phyloP scores from a whole-genome alignment of 768 basidiomycete species.

The Trametes coccinea region DNA sequence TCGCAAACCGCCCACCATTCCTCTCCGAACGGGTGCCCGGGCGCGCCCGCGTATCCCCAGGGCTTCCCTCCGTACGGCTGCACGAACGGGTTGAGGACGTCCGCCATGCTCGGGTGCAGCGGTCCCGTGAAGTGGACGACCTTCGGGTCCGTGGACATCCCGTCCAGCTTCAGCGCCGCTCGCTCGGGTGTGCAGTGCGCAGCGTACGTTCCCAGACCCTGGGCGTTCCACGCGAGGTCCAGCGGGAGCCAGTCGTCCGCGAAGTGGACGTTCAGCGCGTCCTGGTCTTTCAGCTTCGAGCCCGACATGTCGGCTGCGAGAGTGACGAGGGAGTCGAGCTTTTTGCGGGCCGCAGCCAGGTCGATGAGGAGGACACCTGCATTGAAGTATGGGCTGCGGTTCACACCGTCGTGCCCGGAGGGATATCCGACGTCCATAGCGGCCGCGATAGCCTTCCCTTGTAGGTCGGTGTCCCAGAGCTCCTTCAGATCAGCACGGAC shows the following conservation, averaged over 20 bases:
- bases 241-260: constrained; percentile 43
- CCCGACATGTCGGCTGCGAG: constrained; percentile 31
- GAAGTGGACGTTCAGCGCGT: constrained; percentile 51
- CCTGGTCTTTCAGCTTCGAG: constrained; percentile 47
- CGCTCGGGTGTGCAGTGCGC: constrained; percentile 37
- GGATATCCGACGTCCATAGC: constrained; percentile 51
- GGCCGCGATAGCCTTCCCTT: constrained; percentile 45
- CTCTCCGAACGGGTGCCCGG: constrained; percentile 47
- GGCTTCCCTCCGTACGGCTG: constrained; percentile 57
- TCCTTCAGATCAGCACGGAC: constrained; percentile 41
- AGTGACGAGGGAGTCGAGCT: constrained; percentile 30
- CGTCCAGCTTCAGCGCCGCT: constrained; percentile 33
- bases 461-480: constrained; percentile 49
- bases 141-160: constrained; percentile 39
- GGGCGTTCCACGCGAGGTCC: constrained; percentile 52
- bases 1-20: constrained; percentile 50
- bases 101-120: constrained; percentile 45
- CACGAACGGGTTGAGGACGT: constrained; percentile 51
- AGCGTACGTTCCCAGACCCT: constrained; percentile 58
- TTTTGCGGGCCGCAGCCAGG: constrained; percentile 39
- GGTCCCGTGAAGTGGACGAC: constrained; percentile 64
- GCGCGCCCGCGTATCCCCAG: constrained; percentile 57
- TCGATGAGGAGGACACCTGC: constrained; percentile 56
- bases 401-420: constrained; percentile 43
- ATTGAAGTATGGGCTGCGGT: constrained; percentile 48